A percentile compares a stretch with the other conserved stretches of the same genome.
Conservation (phyloP, 805 yeast species). For the Candida tibetensis region DNA sequence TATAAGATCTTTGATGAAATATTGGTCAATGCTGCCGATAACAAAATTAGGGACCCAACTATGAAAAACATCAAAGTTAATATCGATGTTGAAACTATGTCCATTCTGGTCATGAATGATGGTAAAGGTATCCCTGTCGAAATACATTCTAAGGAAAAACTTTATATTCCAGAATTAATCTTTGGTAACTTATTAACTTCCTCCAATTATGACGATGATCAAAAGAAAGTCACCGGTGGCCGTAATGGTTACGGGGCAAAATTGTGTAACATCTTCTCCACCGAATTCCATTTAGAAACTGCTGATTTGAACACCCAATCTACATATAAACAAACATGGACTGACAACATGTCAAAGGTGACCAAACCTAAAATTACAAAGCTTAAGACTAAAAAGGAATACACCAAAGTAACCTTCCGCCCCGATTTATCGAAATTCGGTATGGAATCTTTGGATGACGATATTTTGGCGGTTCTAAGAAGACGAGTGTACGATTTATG, state of each 20-base stretch:
- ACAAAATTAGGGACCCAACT: slow-evolving; percentile 88
- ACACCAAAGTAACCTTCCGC: slow-evolving; percentile 79
- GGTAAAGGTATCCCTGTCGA: slow-evolving; percentile 96
- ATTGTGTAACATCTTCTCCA: slow-evolving; percentile 91
- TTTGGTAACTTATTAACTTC: slow-evolving; percentile 94
- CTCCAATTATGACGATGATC: slow-evolving; percentile 92
- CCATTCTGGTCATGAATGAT: slow-evolving; percentile 82
- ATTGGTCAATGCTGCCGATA: slow-evolving; percentile 96
- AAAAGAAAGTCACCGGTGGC: slow-evolving; percentile 96
- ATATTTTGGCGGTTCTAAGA: slow-evolving; percentile 76
- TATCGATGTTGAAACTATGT: slow-evolving; percentile 70
- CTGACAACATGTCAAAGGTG: slow-evolving; percentile 75
- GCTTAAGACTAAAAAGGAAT: slow-evolving; percentile 63
- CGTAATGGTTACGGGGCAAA: slow-evolving; percentile 98
- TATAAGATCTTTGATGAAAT: slow-evolving; percentile 97
- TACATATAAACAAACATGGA: slow-evolving; percentile 81
- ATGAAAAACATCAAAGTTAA: slow-evolving; percentile 87
- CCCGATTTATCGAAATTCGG: slow-evolving; percentile 85
- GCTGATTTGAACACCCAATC: slow-evolving; percentile 67
- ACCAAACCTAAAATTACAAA: slow-evolving; percentile 70
- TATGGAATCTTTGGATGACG: slow-evolving; percentile 82
- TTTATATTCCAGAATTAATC: slow-evolving; percentile 93
- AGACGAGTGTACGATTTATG: slow-evolving; percentile 95
- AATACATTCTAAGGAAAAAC: slow-evolving; percentile 85
- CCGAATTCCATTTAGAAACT: slow-evolving; percentile 82